Evolutionary conservation across 1,139 yeast species (phyloP), one percentile per base, ranked within the genome.

Genomic region (Suhomyces chickasaworum): DNA sequence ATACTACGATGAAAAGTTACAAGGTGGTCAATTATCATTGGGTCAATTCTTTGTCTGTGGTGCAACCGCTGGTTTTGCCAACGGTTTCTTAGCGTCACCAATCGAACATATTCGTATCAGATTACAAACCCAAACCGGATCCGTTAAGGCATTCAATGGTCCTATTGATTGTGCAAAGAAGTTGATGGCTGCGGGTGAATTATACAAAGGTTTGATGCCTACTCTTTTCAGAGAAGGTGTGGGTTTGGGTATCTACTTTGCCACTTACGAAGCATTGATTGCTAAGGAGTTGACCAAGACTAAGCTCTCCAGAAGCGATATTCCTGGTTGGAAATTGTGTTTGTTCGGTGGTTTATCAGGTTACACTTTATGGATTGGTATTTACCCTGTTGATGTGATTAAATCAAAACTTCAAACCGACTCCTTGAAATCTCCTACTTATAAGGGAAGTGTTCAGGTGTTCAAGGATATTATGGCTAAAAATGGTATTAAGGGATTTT

Each of bases 31-130:
- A 3, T 68, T 78, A 50, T 61, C 72, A 30, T 70, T 78, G 43
- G 48, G 64, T 17, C 95, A 90, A 62, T 89, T 81, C 58, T 89
- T 89, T 69, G 59, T 74, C 17, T 81, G 95, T 61, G 97, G 98
- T 58, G 84, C 85, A 1, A 89, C 86, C 13, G 96, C 96, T 35
- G 98, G 98, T 36, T 71, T 88, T 50, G 91, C 96, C 39, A 90
- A 89, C 69, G 89, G 95, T 2, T 80, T 89, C 48, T 68, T 91
- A 55, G 96, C 97, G 0, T 76, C 91, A 21, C 97, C 98, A 4
- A 91, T 91, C 53, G 98, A 91, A 63, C 97, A 89, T 62, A 81
- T 91, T 52, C 86, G 98, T 75, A 89, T 90, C 54, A 75, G 97
- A 56, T 75, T 90, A 54, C 98, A 90, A 66, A 86, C 95, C 3